Evolutionary conservation across 305 asterid genomes (phyloP), one percentile per base, ranked within the genome.

Genomic region (Fraxinus velutina): DNA sequence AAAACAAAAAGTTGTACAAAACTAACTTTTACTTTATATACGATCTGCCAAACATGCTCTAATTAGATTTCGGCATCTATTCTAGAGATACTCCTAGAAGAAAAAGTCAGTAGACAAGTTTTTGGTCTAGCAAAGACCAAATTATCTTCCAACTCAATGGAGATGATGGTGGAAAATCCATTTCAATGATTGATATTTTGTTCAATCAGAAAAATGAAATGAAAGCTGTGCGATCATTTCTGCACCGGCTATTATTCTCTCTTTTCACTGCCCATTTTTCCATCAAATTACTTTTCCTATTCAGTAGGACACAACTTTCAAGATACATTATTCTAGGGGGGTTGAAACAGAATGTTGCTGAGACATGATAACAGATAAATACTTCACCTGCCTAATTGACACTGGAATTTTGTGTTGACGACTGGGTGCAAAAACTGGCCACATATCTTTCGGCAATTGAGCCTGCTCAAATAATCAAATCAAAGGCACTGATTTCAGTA

Each of bases 401-500:
- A 60, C 37, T 36, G 98, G 89, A 83, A 96, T 86, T 93, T 93
- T 96, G 87, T 93, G 93, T 87, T 91, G 93, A 76, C 92, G 91
- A 82, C 87, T 76, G 62, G 97, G 83, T 79, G 97, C 98, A 89
- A 96, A 88, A 89, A 85, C 89, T 74, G 99, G 98, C 37, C 90
- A 91, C 98, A 91, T 94, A 21, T 94, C 98, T 90, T 90, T 91
- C 2, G 98, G 98, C 33, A 96, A 91, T 87, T 94, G 97, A 83
- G 93, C 97, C 99, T 96, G 95, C 85, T 83, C 87, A 74, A 86
- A 78, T 70, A 29, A 64, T 75, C 64, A 82, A 79, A 78, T 80
- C 32, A 75, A 75, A 74, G 80, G 78, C 77, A 76, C 79, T 75
- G 75, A 73, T 73, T 78, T 68, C 60, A 76, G 82, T 71, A 13